These are phyloP conservation scores for Mallotus nudiflorus DNA, from an alignment of 345 rosid species.

Conservation along the genomic window DNA sequence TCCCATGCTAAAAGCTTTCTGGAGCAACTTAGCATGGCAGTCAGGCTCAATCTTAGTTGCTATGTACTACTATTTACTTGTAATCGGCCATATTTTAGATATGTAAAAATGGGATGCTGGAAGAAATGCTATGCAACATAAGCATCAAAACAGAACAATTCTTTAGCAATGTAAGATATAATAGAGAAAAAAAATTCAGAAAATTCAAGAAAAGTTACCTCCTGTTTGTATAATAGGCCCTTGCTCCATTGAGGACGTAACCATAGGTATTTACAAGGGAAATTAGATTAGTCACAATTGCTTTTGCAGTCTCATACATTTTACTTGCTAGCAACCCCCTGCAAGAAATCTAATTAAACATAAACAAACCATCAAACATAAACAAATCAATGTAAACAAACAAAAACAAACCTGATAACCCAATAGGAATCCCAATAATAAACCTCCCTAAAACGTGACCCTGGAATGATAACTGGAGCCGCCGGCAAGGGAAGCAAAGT, in stretches of 20 bases:
- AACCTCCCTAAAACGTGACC: conserved; percentile 86
- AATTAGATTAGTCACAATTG: conserved; percentile 69
- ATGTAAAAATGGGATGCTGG: neutral
- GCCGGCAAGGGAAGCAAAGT: conserved; percentile 78
- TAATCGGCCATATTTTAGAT: no score
- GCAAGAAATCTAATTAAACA: conserved; percentile 16
- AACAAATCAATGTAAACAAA: neutral
- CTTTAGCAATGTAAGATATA: neutral
- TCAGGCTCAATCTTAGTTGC: no score
- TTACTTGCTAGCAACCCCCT: conserved; percentile 89
- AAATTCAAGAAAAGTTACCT: conserved; percentile 46
- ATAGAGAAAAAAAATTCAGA: neutral
- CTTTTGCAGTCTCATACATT: conserved; percentile 77
- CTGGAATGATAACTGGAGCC: conserved; percentile 62
- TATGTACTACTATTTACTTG: no score
- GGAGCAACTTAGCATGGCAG: no score
- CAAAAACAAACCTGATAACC: conserved; percentile 65
- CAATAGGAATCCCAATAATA: conserved; percentile 97
- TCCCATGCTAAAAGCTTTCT: no score
- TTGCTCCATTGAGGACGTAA: conserved; percentile 71
- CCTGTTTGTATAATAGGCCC: conserved; percentile 80
- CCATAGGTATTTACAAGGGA: conserved; percentile 67
- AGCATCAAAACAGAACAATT: neutral
- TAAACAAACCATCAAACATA: neutral
- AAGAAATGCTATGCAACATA: neutral